These are phyloP conservation scores for Lupinus albus DNA, from an alignment of 306 rosid genomes.

Conservation along the genomic window DNA sequence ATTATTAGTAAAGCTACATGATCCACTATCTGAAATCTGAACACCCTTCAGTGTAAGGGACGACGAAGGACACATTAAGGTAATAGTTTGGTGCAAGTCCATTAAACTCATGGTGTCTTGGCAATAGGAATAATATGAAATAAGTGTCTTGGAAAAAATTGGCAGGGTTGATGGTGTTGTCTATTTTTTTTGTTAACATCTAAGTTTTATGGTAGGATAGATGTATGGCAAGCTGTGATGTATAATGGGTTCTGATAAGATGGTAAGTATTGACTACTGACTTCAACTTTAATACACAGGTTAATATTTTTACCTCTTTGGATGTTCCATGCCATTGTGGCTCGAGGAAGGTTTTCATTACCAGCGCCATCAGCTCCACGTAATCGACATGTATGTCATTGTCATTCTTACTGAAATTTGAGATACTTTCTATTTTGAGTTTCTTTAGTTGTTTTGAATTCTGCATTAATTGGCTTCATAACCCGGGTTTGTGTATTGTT, in stretches of 20 bases:
- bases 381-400: conserved; percentile 74
- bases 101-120: conserved; percentile 5
- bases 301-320: conserved; percentile 81
- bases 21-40: conserved; percentile 10
- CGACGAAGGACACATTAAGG: conserved; percentile 10
- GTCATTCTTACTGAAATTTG: conserved; percentile 32
- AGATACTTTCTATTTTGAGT: conserved; percentile 30
- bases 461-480: conserved; percentile 28
- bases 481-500: conserved; percentile 26
- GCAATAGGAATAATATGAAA: conserved; percentile 3
- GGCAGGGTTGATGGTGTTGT: conserved; percentile 1
- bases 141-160: conserved; percentile 22
- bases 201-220: conserved; percentile 12
- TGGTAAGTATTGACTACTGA: conserved; percentile 32
- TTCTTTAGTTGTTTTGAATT: conserved; percentile 13
- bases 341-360: conserved; percentile 97
- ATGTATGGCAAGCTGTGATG: conserved; percentile 17
- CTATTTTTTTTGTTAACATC: background rate
- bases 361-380: conserved; percentile 98
- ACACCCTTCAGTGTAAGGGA: conserved; percentile 6
- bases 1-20: background rate
- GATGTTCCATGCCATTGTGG: conserved; percentile 90
- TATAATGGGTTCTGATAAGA: conserved; percentile 17
- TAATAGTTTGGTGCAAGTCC: conserved; percentile 1
- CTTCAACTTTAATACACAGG: conserved; percentile 57